Conservation (phyloP, 192 early-diverging fungal genomes). For the Rhizophagus clarus region DNA sequence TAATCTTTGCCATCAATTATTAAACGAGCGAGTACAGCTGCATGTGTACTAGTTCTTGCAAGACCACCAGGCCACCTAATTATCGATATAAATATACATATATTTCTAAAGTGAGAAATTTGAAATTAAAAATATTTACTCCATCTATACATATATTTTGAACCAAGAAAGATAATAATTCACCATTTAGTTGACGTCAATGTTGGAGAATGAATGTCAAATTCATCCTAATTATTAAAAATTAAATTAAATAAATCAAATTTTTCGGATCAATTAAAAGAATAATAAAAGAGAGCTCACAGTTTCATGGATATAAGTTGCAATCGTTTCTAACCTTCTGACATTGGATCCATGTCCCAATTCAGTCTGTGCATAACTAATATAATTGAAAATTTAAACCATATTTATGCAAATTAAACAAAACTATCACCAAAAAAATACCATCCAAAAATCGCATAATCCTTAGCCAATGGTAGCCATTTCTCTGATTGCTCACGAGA, state of each 20-base stretch:
- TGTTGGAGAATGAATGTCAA: conserved; percentile 74
- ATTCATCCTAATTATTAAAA: conserved; percentile 59
- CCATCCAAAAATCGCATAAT: conserved; percentile 70
- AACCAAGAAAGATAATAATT: not conserved
- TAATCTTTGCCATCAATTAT: conserved; percentile 69
- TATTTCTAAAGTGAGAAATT: too few species aligned
- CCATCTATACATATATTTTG: too few species aligned
- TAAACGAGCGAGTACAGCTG: conserved; percentile 77
- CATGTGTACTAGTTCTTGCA: conserved; percentile 75
- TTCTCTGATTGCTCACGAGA: conserved; percentile 43
- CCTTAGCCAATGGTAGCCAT: conserved; percentile 49
- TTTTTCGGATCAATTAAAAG: not conserved
- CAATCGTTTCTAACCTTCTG: conserved; percentile 82
- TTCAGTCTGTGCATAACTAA: conserved; percentile 61
- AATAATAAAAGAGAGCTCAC: not conserved
- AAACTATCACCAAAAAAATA: conserved; percentile 18
- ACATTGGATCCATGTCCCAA: conserved; percentile 77
- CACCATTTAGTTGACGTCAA: conserved; percentile 82
- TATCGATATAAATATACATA: not conserved
- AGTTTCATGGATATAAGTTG: conserved; percentile 73
- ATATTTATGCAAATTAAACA: not conserved
- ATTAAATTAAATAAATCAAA: not conserved
- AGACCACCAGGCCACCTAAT: conserved; percentile 78
- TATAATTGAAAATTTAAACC: not conserved
- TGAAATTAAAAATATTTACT: too few species aligned